phyloP scores from a whole-genome alignment of 2,329 filamentous ascomycete species.

The Tolypocladium ophioglossoides region DNA sequence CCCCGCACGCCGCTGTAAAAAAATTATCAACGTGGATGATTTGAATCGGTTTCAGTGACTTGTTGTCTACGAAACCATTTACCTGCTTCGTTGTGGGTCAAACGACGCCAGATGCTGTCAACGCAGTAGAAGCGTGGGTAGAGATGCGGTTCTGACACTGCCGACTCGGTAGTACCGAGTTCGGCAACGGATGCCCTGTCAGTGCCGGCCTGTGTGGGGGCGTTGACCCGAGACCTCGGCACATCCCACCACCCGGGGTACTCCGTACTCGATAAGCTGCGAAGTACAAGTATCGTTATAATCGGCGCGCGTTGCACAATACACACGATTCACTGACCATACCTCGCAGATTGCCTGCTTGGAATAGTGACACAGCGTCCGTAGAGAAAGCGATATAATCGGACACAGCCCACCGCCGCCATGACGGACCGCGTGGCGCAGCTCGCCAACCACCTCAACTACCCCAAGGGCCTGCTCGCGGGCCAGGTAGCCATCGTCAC shows the following conservation, averaged over 20 bases:
- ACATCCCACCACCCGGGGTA: background rate
- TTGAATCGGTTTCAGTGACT: no score
- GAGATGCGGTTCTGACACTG: background rate
- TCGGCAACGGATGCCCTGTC: background rate
- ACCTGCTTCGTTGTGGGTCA: no score
- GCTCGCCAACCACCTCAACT: conserved; percentile 71
- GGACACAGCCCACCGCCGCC: background rate
- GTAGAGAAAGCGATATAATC: background rate
- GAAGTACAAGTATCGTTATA: no score
- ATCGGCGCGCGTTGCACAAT: background rate
- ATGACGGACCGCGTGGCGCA: conserved; percentile 56
- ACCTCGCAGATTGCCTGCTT: no score
- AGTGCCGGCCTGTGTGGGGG: background rate
- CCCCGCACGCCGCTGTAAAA: no score
- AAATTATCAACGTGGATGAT: no score
- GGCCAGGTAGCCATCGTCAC: conserved; percentile 84
- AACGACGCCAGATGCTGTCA: no score
- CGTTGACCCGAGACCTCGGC: background rate
- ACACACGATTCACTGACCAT: background rate
- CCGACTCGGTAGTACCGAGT: no score
- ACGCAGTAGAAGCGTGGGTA: no score
- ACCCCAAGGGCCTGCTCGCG: conserved; percentile 65
- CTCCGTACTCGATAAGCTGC: no score
- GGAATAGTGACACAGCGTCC: background rate
- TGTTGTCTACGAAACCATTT: no score